phyloP scores from a whole-genome alignment of 1,284 basidiomycete species.

The Marasmius tenuissimus region DNA sequence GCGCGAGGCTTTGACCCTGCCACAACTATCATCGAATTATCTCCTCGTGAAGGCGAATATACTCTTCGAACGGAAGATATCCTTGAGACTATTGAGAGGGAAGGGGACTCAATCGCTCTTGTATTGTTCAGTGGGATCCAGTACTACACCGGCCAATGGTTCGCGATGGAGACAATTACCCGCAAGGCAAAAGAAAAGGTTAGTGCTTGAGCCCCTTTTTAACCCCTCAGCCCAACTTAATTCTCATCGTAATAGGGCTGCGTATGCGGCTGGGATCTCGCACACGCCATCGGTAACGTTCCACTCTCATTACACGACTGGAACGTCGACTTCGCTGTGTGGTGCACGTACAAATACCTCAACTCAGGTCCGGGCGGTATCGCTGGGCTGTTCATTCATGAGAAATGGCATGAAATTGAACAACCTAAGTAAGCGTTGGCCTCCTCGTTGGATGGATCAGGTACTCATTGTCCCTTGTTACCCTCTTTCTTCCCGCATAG shows the following conservation, averaged over 20 bases:
- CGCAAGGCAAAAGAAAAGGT: slow-evolving; percentile 82
- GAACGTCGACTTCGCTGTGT: slow-evolving; percentile 95
- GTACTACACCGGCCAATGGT: slow-evolving; percentile 97
- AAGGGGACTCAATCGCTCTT: slow-evolving; percentile 79
- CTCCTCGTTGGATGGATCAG: slow-evolving; percentile 12
- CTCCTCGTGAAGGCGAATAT: slow-evolving; percentile 82
- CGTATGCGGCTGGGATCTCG: slow-evolving; percentile 94
- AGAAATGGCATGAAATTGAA: slow-evolving; percentile 68
- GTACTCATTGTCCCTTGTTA: slow-evolving; percentile 12
- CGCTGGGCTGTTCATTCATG: slow-evolving; percentile 89
- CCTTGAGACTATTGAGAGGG: slow-evolving; percentile 68
- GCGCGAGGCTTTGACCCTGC: slow-evolving; percentile 80
- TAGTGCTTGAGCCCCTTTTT: slow-evolving; percentile 13
- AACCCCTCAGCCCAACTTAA: slow-evolving; percentile 6
- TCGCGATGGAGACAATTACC: slow-evolving; percentile 85
- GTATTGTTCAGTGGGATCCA: slow-evolving; percentile 92
- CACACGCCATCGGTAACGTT: slow-evolving; percentile 95
- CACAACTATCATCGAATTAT: slow-evolving; percentile 77
- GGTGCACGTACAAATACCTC: slow-evolving; percentile 98
- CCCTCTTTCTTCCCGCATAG: slow-evolving; percentile 39
- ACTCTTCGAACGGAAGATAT: slow-evolving; percentile 92
- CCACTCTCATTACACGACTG: slow-evolving; percentile 89
- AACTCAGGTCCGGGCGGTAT: slow-evolving; percentile 96
- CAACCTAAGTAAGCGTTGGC: slow-evolving; percentile 51
- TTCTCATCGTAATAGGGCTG: slow-evolving; percentile 62